Percentiles rank a stretch among this genome's conserved stretches.
These are phyloP conservation scores for Piper betle DNA, from an alignment of 164 flowering plant genomes.

Conservation along the genomic window DNA sequence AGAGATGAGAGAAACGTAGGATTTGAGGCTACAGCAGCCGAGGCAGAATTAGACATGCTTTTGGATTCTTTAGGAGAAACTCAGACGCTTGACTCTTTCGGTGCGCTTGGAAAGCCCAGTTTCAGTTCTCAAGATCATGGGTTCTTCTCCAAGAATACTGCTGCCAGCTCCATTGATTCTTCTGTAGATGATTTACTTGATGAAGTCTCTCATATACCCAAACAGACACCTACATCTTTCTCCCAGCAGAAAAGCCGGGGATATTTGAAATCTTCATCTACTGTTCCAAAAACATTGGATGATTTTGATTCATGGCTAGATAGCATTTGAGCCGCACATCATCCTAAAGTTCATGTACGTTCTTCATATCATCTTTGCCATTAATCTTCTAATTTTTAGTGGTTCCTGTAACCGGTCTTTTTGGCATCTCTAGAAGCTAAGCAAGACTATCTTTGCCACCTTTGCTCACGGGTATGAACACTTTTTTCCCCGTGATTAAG, in stretches of 20 bases:
- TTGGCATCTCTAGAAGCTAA: no score
- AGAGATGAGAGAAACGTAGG: background rate
- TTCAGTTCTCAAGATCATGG: slow-evolving; percentile 4
- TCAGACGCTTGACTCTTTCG: slow-evolving; percentile 17
- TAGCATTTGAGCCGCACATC: slow-evolving; percentile 17
- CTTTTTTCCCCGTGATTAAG: no score
- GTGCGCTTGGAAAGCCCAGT: slow-evolving; percentile 1
- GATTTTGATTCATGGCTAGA: slow-evolving; percentile 85
- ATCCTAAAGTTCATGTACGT: no score
- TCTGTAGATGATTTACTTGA: slow-evolving; percentile 32
- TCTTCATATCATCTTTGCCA: no score
- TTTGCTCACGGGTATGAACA: no score
- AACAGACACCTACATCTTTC: slow-evolving; percentile 5
- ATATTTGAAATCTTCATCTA: slow-evolving; percentile 5
- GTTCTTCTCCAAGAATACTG: slow-evolving; percentile 6
- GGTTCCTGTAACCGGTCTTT: no score
- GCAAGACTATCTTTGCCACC: no score
- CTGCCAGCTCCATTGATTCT: slow-evolving; percentile 19
- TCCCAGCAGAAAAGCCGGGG: slow-evolving; percentile 1
- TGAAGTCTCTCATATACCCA: slow-evolving; percentile 18
- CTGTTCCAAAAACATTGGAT: slow-evolving; percentile 29
- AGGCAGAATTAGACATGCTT: slow-evolving; percentile 71
- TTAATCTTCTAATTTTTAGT: no score
- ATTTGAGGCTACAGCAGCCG: slow-evolving; percentile 43
- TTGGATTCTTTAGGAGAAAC: slow-evolving; percentile 44